Base-by-base conservation (phyloP, 805 yeast genomes). In the Metschnikowia bowlesiae region DNA sequence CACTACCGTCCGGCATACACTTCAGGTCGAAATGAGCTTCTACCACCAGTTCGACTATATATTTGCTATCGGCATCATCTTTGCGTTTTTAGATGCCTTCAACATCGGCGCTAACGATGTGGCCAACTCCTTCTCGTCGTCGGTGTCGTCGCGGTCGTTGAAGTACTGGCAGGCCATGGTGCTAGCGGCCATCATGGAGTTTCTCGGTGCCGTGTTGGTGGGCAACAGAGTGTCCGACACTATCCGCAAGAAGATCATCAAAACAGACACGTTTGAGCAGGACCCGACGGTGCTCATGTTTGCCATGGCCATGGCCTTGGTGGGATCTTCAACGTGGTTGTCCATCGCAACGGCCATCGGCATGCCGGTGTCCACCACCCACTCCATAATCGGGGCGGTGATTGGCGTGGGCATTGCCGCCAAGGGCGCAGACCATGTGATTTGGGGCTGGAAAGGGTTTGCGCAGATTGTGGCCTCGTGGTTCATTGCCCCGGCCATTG, bases 91-190 rank as follows among this genome's bases (percentile, higher is more conserved):
- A 57, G 90, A 85, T 68, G 91, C 90, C 4, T 85, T 82, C 77
- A 85, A 84, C 64, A 85, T 84, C 58, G 91, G 91, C 46, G 92
- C 91, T 31, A 85, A 86, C 62, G 92, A 85, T 72, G 89, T 85
- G 51, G 85, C 91, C 13, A 85, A 86, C 72, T 85, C 92, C 1
- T 85, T 83, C 61, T 85, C 92, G 1, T 84, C 91, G 2, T 80
- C 91, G 0, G 83, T 85, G 5, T 82, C 90, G 11, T 83, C 91
- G 10, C 72, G 86, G 58, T 77, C 89, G 13, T 69, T 85, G 55
- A 79, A 79, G 49, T 84, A 84, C 63, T 80, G 85, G 82, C 92
- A 85, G 66, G 91, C 89, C 14, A 83, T 84, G 88, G 58, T 84
- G 34, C 67, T 86, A 39, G 89, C 89, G 0, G 85, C 82, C 36